Evolutionary conservation across 495 filamentous ascomycete genomes (phyloP), one percentile per base, ranked within the genome.

Genomic region (Chaetomium cochliodes): DNA sequence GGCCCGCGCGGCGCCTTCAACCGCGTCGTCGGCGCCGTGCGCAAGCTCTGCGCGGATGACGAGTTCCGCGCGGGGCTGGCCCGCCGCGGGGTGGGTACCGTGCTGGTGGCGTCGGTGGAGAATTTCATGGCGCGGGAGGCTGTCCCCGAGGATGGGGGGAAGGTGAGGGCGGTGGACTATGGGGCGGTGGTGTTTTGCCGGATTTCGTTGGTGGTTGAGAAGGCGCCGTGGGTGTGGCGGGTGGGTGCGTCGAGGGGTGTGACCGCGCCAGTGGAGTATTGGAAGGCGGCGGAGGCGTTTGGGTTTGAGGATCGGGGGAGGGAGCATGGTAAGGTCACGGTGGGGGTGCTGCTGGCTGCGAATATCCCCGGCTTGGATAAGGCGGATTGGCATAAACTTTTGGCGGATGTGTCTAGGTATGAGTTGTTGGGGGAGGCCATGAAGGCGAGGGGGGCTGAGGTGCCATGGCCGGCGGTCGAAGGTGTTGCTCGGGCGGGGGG

Each of bases 91-190:
- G 6, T 50, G 6, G 61, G 52, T 0, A 61, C 63, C 0, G 30
- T 72, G 22, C 55, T 72, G 9, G 42, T 64, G 0, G 70, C 58
- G 0, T 30, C 61, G 4, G 63, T 72, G 26, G 68, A 72, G 54
- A 68, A 63, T 39, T 72, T 62, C 41, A 65, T 70, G 3, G 9
- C 51, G 16, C n/a, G 55, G 28, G 22, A 46, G 26, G 9, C 1
- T 33, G 42, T 11, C 42, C 18, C 4, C 16, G 3, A 15, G 15
- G 30, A 3, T 3, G 58, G 39, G 2, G 33, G 54, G n/a, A 26
- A 15, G 5, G 18, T 13, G 8, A 44, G 3, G 8, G n/a, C 60
- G 33, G 53, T 66, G 11, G 70, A 72, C 18, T 70, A 68, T 28
- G 68, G 65, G 9, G 3, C 65, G 12, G 53, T 72, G 1, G 39